Conservation (phyloP, 2,329 filamentous ascomycete genomes). For the Fusarium pininemorale region DNA sequence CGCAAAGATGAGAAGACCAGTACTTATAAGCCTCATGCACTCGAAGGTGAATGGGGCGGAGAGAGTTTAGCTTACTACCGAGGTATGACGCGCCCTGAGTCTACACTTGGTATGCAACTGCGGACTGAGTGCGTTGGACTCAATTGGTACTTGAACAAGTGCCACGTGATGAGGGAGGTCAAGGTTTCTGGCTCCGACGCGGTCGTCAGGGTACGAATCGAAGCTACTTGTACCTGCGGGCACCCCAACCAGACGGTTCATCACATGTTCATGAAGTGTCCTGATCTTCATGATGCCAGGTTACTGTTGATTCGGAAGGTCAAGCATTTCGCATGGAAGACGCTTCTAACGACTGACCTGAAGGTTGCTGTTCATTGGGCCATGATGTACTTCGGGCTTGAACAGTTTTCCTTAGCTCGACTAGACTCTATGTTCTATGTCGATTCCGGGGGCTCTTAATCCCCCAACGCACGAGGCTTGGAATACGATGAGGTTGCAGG, state of each 20-base stretch:
- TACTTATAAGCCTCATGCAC: background rate
- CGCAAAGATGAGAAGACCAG: background rate
- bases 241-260: background rate
- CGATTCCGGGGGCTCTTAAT: background rate
- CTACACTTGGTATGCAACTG: background rate
- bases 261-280: background rate
- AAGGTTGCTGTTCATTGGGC: background rate
- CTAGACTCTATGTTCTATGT: background rate
- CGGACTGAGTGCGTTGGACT: conserved; percentile 1
- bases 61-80: background rate
- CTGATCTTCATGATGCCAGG: background rate
- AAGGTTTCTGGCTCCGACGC: background rate
- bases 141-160: background rate
- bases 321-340: background rate
- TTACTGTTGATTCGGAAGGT: background rate
- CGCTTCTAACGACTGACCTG: background rate
- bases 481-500: background rate
- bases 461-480: background rate
- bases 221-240: background rate
- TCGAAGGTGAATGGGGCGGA: background rate
- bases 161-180: background rate
- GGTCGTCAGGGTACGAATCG: background rate
- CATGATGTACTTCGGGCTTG: background rate
- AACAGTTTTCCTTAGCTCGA: background rate
- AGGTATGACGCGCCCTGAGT: background rate